Base-by-base conservation (phyloP, 2,329 filamentous ascomycete species). In the Alternaria metachromatica region DNA sequence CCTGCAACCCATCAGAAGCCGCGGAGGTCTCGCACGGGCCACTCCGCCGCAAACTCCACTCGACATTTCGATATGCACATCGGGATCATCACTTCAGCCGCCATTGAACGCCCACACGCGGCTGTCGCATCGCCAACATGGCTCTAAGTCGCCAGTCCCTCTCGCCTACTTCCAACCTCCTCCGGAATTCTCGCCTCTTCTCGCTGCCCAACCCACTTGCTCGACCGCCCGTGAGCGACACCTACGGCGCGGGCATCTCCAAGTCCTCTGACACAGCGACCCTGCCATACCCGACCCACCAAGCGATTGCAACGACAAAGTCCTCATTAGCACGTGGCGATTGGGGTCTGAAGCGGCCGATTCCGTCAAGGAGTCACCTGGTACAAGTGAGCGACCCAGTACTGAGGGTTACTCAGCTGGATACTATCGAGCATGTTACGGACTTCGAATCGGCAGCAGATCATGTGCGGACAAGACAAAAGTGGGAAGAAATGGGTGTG, bases 111-210 rank as follows among this genome's bases (percentile, higher is more conserved):
- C 71, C 68, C 67, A 41, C 66, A 67, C 67, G 73, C 72, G 72
- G 76, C 75, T 75, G 75, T 74, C 73, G 75, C 74, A 78, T 81
- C 75, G 70, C 66, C 69, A 63, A 55, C 9, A 80, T 80, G 77
- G 73, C 77, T 56, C 70, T 75, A 64, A 72, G 71, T 30, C 73
- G 78, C 46, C 76, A 78, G 63, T 76, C 68, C 21, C 62, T 76
- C n/a, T 90, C 88, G 64, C 88, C 88, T 33, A 87, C 88, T 57
- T 87, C 88, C 58, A 86, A 86, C 66, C 87, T 98, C 71, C 87
- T 98, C 76, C 90, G 95, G 80, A 88, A 90, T 64, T 98, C 95
- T 63, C 92, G 95, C 71, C 87, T 98, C 72, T 98, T 98, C 83
- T 91, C 94, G 23, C 85, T 98, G 60, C 94, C 95, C 13, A 86